Evolutionary conservation across 75 land plant species (phyloP), one percentile per base, ranked within the genome.

Genomic region (Cryptomeria japonica): DNA sequence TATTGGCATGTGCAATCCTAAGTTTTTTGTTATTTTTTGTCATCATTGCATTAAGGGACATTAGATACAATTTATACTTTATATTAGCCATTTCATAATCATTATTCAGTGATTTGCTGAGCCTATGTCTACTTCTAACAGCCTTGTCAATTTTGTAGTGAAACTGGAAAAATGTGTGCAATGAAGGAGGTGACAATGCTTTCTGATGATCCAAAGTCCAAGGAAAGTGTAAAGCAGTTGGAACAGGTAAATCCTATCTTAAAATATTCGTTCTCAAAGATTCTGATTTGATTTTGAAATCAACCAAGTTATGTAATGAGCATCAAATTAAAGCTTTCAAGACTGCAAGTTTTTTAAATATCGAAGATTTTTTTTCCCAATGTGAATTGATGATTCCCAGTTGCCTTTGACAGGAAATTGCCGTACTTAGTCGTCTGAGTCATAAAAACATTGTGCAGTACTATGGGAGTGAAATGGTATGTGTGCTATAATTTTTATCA

Each of bases 161-260:
- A 94, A 86, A 98, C 91, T 89, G 99, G 99, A 13, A 96, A 95
- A 86, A 95, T 98, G 95, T 98, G 99, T 95, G 99, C 99, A 42
- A 98, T 98, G 97, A 98, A 98, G 89, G 99, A 98, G 87, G 99
- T 98, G 49, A 92, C 94, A 32, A 87, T 98, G 85, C 92, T 96
- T 88, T 89, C 94, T 44, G 99, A 98, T 93, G 98, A 98, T 93
- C 90, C 94, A 70, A 96, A 98, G 91, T 98, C 99, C 38, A 97
- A 90, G 86, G 98, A 96, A 91, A 93, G 95, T 91, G 95, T 91
- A 86, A 93, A 95, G 89, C 98, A 96, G 85, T 88, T 96, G 79
- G 84, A 75, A 70, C 98, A 96, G 91, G 98, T 94, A 89, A 88
- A 75, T 80, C 5, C 77, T 37, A 73, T 39, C 39, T 39, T 25